Percentiles rank a stretch among this genome's conserved stretches.
These are phyloP conservation scores for Neurospora cerealis DNA, from an alignment of 495 filamentous ascomycete species.

Conservation along the genomic window DNA sequence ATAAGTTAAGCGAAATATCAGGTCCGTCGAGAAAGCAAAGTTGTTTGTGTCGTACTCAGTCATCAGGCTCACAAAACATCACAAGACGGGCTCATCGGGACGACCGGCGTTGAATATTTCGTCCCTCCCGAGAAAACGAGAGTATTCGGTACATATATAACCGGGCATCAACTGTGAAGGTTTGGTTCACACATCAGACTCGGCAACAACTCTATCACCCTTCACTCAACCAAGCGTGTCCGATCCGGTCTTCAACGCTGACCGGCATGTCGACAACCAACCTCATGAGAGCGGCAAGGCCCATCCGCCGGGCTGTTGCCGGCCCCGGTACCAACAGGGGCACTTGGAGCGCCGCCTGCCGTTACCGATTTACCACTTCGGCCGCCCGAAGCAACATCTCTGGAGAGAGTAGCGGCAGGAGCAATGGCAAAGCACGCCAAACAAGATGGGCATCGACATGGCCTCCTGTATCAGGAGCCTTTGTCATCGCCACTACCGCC, in stretches of 20 bases:
- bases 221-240: neutral
- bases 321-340: neutral
- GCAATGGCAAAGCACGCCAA: neutral
- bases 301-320: conserved; percentile 17
- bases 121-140: neutral
- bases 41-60: neutral
- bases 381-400: conserved; percentile 9
- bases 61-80: neutral
- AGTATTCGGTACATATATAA: neutral
- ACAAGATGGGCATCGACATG: conserved; percentile 15
- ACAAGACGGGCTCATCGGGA: neutral
- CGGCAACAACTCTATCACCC: neutral
- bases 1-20: neutral
- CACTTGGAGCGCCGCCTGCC: conserved; percentile 1
- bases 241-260: conserved; percentile 1
- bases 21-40: neutral
- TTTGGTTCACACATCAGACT: neutral
- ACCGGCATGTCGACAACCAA: conserved; percentile 25
- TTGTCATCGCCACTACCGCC: conserved; percentile 31
- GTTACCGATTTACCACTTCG: conserved; percentile 15
- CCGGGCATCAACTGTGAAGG: neutral
- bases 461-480: conserved; percentile 21
- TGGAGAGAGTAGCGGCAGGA: neutral
- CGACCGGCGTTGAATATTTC: neutral
- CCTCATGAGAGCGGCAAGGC: conserved; percentile 18